Evolutionary conservation across 805 yeast genomes (phyloP), one percentile per base, ranked within the genome.

Genomic region (Torulaspora microellipsoides): DNA sequence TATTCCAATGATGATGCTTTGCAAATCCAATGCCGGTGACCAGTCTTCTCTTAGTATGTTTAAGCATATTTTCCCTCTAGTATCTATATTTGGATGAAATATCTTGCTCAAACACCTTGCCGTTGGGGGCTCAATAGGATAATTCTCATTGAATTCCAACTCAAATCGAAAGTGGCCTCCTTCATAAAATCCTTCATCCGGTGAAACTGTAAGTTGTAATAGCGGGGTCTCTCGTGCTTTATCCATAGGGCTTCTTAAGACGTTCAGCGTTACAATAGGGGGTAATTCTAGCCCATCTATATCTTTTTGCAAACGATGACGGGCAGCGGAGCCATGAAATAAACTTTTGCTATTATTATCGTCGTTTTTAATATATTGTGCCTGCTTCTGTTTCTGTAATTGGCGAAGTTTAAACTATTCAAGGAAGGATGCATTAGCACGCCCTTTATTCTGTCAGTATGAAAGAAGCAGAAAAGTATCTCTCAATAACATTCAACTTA

Each of bases 21-120:
- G 87, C 58, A 91, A 68, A 46, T 84, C 85, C 52, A 91, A 70
- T 0, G 89, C 95, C 0, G 99, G 98, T 25, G 89, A 81, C 99
- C 99, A 91, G 62, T 91, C 98, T 62, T 90, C 96, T 53, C 98
- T 71, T 46, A 91, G 70, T 29, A 91, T 90, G 60, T 91, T 91
- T 47, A 91, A 72, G 60, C 99, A 91, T 5, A 91, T 85, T 59
- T 89, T 91, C 0, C 98, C 98, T 34, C 85, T 83, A 15, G 78
- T 60, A 61, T 91, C 96, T 51, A 91, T 91, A 59, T 91, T 91
- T 10, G 99, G 99, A 61, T 91, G 99, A 66, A 85, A 91, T 4
- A 91, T 85, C 58, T 74, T 80, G 41, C 80, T 76, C 27, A 71
- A 41, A 55, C 95, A 84, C 52, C 76, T 74, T 42, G 89, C 88